Evolutionary conservation across 805 yeast species (phyloP), one percentile per base, ranked within the genome.

Genomic region (Saccharomyces eubayanus): DNA sequence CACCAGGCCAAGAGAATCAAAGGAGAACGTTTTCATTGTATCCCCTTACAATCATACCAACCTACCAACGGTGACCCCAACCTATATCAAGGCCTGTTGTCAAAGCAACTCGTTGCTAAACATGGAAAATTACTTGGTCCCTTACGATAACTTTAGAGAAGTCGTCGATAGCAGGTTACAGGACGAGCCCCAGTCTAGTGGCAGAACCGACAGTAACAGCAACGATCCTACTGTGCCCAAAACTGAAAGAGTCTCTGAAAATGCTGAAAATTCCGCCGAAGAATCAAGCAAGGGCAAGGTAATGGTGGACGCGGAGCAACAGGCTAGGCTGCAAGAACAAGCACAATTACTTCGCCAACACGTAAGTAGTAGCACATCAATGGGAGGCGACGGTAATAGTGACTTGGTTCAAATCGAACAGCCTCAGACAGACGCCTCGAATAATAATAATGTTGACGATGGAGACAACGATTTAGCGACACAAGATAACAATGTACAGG

Each of bases 1-100:
- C 10, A 57, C 57, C 31, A 36, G 62, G 16, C 71, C 72, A 12
- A 41, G 51, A 28, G 54, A 53, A 6, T 21, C 57, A 5, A 49
- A 49, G 29, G 51, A 51, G n/a, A 55, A 58, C 14, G 56, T 61
- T 24, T 58, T 59, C 54, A 60, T 68, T 12, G 65, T 68, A 1
- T 62, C 70, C n/a, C 67, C 69, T 12, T 64, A 62, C 24, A 67
- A 67, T 55, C 61, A 61, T 31, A 61, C 69, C 0, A 59, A 61
- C 43, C 48, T 62, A 31, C 62, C 62, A n/a, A 67, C 71, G 3
- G 65, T 67, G n/a, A 61, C 65, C 1, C 64, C 71, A 9, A 64
- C 67, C 9, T 67, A 62, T 53, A 60, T 67, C 48, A 59, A 58
- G 46, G 65, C 62, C 8, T 67, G 70, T 55, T 59, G 63, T 28